A percentile compares a stretch with the other conserved stretches of the same genome.
Evolutionary conservation across 1,284 basidiomycete genomes (phyloP).

Genomic region (Tilletiopsis washingtonensis): DNA sequence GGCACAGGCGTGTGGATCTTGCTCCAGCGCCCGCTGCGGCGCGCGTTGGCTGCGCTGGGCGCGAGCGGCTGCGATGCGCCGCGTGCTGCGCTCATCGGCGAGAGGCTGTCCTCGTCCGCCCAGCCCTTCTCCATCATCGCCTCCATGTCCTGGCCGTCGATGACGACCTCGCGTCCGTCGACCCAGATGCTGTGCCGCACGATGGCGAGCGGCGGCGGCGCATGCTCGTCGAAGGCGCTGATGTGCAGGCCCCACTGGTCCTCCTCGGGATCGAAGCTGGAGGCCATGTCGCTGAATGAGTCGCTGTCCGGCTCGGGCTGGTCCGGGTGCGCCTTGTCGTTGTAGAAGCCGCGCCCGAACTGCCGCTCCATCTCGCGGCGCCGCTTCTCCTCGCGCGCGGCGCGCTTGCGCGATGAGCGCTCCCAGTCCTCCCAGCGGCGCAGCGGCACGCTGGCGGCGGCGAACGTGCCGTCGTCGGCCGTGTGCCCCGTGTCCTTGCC

Average conservation of each 20-base stretch:
- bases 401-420: conserved; percentile 82
- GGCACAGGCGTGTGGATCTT: conserved; percentile 21
- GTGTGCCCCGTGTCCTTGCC: conserved; percentile 62
- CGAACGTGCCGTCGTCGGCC: conserved; percentile 55
- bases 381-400: conserved; percentile 79
- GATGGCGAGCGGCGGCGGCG: conserved; percentile 34
- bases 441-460: conserved; percentile 66
- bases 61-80: conserved; percentile 15
- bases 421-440: conserved; percentile 99
- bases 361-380: conserved; percentile 38
- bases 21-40: not conserved
- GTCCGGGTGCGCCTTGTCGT: conserved; percentile 44
- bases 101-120: conserved; percentile 22
- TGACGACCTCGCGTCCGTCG: conserved; percentile 26
- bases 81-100: conserved; percentile 10
- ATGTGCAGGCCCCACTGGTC: conserved; percentile 73
- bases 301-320: conserved; percentile 10
- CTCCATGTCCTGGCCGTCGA: conserved; percentile 36
- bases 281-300: conserved; percentile 17
- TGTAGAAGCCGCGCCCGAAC: conserved; percentile 60
- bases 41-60: conserved; percentile 1
- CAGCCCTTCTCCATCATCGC: conserved; percentile 37
- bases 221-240: conserved; percentile 43
- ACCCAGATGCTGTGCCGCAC: conserved; percentile 34
- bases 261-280: conserved; percentile 57